phyloP scores from a whole-genome alignment of 139 green algal species.

The Chlamydomonas sp. region DNA sequence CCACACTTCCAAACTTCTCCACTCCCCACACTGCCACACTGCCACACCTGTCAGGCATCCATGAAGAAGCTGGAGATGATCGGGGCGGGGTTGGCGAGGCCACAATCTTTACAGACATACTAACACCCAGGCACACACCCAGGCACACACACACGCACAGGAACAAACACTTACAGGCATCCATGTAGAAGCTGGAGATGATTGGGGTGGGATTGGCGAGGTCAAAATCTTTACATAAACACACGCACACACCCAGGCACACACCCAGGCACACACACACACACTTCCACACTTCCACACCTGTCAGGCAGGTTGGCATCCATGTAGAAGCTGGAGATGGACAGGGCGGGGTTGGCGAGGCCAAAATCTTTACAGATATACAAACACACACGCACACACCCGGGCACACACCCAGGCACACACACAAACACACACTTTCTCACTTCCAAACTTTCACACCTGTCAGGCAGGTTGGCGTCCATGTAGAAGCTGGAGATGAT shows the following conservation, averaged over 20 bases:
- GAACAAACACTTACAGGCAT: constrained; percentile 22
- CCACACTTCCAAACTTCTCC: too few species aligned
- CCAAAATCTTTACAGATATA: constrained; percentile 41
- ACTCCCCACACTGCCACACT: too few species aligned
- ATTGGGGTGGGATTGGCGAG: constrained; percentile 88
- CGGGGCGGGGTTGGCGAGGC: constrained; percentile 83
- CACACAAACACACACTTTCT: neutral
- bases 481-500: constrained; percentile 92
- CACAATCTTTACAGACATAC: constrained; percentile 26
- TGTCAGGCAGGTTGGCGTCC: constrained; percentile 48
- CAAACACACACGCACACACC: too few species aligned
- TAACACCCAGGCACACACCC: too few species aligned
- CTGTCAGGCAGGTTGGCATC: constrained; percentile 46
- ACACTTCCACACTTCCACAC: neutral
- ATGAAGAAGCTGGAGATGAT: constrained; percentile 91
- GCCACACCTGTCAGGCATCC: constrained; percentile 28
- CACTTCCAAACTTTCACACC: neutral
- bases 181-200: constrained; percentile 85
- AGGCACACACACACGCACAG: neutral
- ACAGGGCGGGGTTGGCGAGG: constrained; percentile 83
- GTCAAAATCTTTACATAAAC: constrained; percentile 38
- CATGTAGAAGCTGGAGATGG: constrained; percentile 88
- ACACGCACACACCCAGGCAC: too few species aligned
- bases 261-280: neutral
- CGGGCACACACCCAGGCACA: too few species aligned